phyloP scores from a whole-genome alignment of 495 filamentous ascomycete genomes.

The Hypoxylon subgilvum region DNA sequence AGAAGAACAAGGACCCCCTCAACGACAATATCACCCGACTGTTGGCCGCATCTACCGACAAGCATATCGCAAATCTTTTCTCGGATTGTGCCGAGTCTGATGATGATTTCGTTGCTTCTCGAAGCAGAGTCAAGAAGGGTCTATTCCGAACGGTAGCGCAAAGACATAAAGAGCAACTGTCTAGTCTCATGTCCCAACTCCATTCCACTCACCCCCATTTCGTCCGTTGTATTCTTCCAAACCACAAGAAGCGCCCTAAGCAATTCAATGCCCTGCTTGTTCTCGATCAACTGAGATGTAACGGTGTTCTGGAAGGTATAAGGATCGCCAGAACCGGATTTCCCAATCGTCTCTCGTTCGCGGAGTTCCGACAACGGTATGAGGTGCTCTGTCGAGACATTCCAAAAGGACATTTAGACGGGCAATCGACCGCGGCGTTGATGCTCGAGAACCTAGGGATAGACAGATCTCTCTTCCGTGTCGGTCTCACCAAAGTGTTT shows the following conservation, averaged over 20 bases:
- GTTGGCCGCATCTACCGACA: constrained; percentile 79
- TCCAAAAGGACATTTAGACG: constrained; percentile 89
- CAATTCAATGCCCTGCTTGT: constrained; percentile 87
- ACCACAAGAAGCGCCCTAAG: constrained; percentile 98
- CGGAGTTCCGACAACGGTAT: constrained; percentile 94
- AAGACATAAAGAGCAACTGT: constrained; percentile 95
- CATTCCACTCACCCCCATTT: constrained; percentile 98
- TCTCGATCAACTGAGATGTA: constrained; percentile 93
- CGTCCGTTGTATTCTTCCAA: constrained; percentile 96
- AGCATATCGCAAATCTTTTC: constrained; percentile 84
- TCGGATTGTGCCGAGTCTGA: constrained; percentile 81
- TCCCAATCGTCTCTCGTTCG: constrained; percentile 89
- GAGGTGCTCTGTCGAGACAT: constrained; percentile 92
- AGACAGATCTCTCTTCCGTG: constrained; percentile 84
- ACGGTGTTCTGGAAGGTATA: constrained; percentile 98
- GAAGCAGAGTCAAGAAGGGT: constrained; percentile 94
- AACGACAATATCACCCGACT: constrained; percentile 95
- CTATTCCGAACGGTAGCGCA: constrained; percentile 97
- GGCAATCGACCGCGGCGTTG: constrained; percentile 79
- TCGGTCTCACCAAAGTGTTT: constrained; percentile 97
- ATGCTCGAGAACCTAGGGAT: constrained; percentile 90
- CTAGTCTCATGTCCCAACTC: constrained; percentile 92
- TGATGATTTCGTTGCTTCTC: constrained; percentile 64
- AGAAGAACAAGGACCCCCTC: constrained; percentile 98
- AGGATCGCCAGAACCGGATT: constrained; percentile 98